Conservation (phyloP, 768 basidiomycete genomes). For the Trametes gibbosa region DNA sequence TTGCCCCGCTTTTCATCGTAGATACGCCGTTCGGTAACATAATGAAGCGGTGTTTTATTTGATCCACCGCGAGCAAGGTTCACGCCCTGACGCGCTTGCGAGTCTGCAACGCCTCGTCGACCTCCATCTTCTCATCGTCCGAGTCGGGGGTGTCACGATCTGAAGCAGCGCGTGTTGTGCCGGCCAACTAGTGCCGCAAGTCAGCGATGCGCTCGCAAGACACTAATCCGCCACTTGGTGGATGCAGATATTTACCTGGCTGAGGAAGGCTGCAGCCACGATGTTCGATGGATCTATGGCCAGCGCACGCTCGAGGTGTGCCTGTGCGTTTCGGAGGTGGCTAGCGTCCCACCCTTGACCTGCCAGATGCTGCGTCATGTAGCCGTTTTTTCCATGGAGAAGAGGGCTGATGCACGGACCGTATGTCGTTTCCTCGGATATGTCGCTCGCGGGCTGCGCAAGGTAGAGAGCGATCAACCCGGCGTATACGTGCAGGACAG, state of each 20-base stretch:
- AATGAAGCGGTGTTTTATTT: not conserved
- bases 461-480: conserved; percentile 69
- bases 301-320: conserved; percentile 64
- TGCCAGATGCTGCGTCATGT: conserved; percentile 16
- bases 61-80: not conserved
- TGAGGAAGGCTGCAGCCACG: conserved; percentile 51
- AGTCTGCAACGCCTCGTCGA: conserved; percentile 26
- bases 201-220: not conserved
- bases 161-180: conserved; percentile 9
- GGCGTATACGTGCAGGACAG: conserved; percentile 78
- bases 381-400: not conserved
- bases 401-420: not conserved
- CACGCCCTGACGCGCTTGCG: conserved; percentile 37
- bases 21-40: not conserved
- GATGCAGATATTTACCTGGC: conserved; percentile 40
- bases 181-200: conserved; percentile 12
- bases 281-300: conserved; percentile 55
- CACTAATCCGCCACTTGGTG: conserved; percentile 9
- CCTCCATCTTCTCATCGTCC: conserved; percentile 36
- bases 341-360: conserved; percentile 28
- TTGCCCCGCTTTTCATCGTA: not conserved
- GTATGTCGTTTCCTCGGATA: conserved; percentile 5
- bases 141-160: conserved; percentile 29
- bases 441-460: conserved; percentile 38
- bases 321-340: conserved; percentile 53